A percentile compares a stretch with the other conserved stretches of the same genome.
These are phyloP conservation scores for Phoenix dactylifera DNA, from an alignment of 176 grass and related monocot species.

Conservation along the genomic window DNA sequence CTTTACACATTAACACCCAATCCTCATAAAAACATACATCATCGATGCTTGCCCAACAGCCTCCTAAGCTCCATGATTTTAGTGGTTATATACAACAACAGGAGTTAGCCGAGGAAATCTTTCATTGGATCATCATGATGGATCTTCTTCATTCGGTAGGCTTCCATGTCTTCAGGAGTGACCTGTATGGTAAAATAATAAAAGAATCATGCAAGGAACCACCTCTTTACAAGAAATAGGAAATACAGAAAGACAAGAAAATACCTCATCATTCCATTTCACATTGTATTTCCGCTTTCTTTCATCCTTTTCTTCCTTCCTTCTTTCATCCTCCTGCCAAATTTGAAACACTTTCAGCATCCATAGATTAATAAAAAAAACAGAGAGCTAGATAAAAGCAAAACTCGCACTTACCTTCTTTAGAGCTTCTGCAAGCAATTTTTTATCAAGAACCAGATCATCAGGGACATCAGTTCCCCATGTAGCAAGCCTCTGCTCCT, in stretches of 20 bases:
- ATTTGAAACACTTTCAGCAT: constrained; percentile 27
- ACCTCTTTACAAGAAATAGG: background rate
- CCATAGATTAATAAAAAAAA: background rate
- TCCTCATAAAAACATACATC: too few relatives aligned
- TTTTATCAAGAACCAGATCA: constrained; percentile 77
- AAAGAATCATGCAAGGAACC: background rate
- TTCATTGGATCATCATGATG: constrained; percentile 92
- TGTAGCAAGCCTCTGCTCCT: constrained; percentile 70
- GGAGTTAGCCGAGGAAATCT: constrained; percentile 38
- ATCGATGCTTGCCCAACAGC: too few relatives aligned
- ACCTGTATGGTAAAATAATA: constrained; percentile 20
- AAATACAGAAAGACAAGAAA: background rate
- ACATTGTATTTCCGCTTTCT: constrained; percentile 92
- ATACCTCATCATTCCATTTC: constrained; percentile 71
- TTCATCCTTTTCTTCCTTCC: constrained; percentile 79
- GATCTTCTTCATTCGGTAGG: constrained; percentile 77
- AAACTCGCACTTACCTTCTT: constrained; percentile 56
- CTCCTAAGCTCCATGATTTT: too few relatives aligned
- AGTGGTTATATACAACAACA: too few relatives aligned
- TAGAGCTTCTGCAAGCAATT: constrained; percentile 62
- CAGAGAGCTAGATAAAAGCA: background rate
- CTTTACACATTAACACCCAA: too few relatives aligned
- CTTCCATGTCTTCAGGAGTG: constrained; percentile 90
- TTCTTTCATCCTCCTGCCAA: constrained; percentile 62
- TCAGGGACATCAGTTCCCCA: constrained; percentile 92